Evolutionary conservation across 2,329 filamentous ascomycete species (phyloP), one percentile per base, ranked within the genome.

Genomic region (Venturiaceae sp.): DNA sequence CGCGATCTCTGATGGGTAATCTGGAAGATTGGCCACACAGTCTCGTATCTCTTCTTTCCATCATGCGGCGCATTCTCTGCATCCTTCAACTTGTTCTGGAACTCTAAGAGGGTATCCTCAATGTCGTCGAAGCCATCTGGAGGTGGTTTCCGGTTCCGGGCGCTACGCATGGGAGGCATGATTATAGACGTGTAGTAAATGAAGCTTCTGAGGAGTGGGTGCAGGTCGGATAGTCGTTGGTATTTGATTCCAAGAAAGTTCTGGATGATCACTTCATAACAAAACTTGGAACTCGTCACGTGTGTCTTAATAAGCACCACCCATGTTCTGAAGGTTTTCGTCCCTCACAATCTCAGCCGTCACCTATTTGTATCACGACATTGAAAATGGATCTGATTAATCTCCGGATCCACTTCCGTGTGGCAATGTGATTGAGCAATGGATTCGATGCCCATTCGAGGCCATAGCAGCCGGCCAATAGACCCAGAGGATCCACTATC

Each of bases 1-100:
- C 90, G 85, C 62, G 83, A 85, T 77, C 92, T 85, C 75, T 96
- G 91, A 74, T 99, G 94, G 26, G 87, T 87, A 70, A 99, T 96
- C 72, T 97, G 92, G 69, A 99, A 97, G 64, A 99, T 91, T 61
- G 94, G 92, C 94, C 94, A 99, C 63, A 92, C 83, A 65, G 90
- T 89, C 75, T 97, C 90, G 69, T 96, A 88, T 71, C 92, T 92
- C 83, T 88, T 80, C 81, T 90, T 82, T 76, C 89, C 71, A 76
- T 89, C 75, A 65, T 85, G 82, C 19, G 90, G 86, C 53, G 91
- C 87, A 74, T 95, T 95, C 71, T 96, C 91, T 56, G 94, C 94
- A 69, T 95, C 90, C 74, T 92, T 94, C 88, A 95, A 92, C 78
- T 92, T 91, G 80, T 92, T 92, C 67, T 81, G 78, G 75, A 94